Evolutionary conservation across 192 early-diverging fungal genomes (phyloP).

Genomic region (Umbelopsis isabellina): DNA sequence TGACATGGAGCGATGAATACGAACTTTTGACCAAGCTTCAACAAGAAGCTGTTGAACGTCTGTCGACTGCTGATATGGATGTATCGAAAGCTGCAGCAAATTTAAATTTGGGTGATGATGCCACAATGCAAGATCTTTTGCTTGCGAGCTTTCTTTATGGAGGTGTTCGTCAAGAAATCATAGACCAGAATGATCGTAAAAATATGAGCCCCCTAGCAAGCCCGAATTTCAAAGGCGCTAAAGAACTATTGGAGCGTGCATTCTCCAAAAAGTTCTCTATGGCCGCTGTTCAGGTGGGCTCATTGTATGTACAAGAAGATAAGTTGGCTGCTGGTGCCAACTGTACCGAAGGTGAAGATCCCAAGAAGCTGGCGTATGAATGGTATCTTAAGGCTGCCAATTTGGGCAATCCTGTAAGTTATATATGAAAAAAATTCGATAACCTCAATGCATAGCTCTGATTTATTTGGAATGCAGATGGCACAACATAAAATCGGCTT

Average conservation of each 20-base stretch:
- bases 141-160: slow-evolving; percentile 48
- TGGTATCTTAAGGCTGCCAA: slow-evolving; percentile 53
- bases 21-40: slow-evolving; percentile 49
- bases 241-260: slow-evolving; percentile 49
- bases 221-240: slow-evolving; percentile 51
- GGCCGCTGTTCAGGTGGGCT: slow-evolving; percentile 57
- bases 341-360: slow-evolving; percentile 48
- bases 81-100: slow-evolving; percentile 44
- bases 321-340: slow-evolving; percentile 50
- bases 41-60: slow-evolving; percentile 45
- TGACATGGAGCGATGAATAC: slow-evolving; percentile 43
- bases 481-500: slow-evolving; percentile 55
- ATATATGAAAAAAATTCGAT: not conserved
- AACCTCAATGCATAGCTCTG: not conserved
- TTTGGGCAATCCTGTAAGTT: slow-evolving; percentile 48
- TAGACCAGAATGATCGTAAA: slow-evolving; percentile 32
- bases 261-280: slow-evolving; percentile 53
- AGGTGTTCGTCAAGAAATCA: slow-evolving; percentile 43
- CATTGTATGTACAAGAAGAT: slow-evolving; percentile 51
- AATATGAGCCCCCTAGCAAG: slow-evolving; percentile 46
- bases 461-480: slow-evolving; percentile 40
- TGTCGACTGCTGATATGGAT: slow-evolving; percentile 49
- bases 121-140: slow-evolving; percentile 50
- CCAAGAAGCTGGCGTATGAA: slow-evolving; percentile 47
- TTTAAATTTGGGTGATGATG: slow-evolving; percentile 37